Conservation (phyloP, 768 basidiomycete species). For the Lactarius quietus region DNA sequence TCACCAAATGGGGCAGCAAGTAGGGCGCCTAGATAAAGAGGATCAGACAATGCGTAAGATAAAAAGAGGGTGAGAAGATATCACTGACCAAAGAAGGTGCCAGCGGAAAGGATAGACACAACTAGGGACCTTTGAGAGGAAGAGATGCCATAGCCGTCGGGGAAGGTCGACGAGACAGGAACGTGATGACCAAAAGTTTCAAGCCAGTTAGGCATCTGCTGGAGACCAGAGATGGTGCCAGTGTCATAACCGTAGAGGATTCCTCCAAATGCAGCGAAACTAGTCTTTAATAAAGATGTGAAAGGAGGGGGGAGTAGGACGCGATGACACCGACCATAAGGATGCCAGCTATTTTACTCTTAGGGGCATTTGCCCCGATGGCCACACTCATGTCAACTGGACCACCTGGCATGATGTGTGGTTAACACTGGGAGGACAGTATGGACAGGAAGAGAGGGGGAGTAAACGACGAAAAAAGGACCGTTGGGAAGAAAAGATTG, state of each 20-base stretch:
- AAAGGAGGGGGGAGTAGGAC: neutral
- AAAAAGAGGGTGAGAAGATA: conserved; percentile 15
- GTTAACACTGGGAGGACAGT: neutral
- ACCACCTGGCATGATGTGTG: conserved; percentile 26
- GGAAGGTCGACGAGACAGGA: conserved; percentile 25
- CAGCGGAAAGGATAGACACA: conserved; percentile 73
- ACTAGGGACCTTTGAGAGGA: conserved; percentile 49
- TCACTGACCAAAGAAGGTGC: conserved; percentile 52
- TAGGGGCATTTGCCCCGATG: conserved; percentile 26
- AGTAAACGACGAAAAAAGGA: neutral
- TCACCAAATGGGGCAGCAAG: conserved; percentile 52
- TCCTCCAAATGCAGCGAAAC: conserved; percentile 41
- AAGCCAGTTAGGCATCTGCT: conserved; percentile 59
- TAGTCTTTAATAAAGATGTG: conserved; percentile 14
- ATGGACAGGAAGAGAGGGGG: neutral
- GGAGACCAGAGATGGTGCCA: conserved; percentile 77
- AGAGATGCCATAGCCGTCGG: conserved; percentile 34
- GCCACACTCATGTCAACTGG: conserved; percentile 21
- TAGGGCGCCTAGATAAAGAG: conserved; percentile 44
- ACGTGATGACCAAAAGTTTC: conserved; percentile 43
- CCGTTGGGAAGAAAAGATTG: neutral
- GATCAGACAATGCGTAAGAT: neutral
- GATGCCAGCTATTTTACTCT: too few relatives aligned
- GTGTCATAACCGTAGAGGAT: conserved; percentile 71
- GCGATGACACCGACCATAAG: conserved; percentile 32